Evolutionary conservation across 768 basidiomycete genomes (phyloP), one percentile per base, ranked within the genome.

Genomic region (Baorangia bicolor): DNA sequence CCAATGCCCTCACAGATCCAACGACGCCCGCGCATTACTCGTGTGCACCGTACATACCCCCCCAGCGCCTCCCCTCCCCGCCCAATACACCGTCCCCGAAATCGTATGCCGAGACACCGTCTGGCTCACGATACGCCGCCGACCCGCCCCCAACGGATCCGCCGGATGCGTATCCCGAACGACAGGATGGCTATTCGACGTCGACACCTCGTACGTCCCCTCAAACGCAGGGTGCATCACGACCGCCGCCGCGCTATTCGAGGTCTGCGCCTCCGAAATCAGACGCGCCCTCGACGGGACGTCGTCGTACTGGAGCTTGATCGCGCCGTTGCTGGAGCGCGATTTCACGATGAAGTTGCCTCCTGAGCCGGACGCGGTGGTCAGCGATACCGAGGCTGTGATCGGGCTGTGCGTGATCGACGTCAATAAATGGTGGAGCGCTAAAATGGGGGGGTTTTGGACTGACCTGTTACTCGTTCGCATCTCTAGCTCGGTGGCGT

Each of bases 141-240:
- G 63, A 2, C 70, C 69, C 23, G 44, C 55, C 25, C 76, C 69
- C 0, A 69, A 59, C 21, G 76, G 73, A 55, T 73, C 73, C 49
- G 38, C 57, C 0, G 59, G 61, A 9, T 21, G 46, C 3, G 31
- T 18, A 12, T 70, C 63, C 28, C 30, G 12, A 9, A 64, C 39
- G 21, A 45, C 40, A 2, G 62, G 34, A 1, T 38, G 41, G 0
- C 23, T 4, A 1, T 70, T 70, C 9, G 66, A 66, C 35, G 76
- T 73, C 35, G 42, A 14, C 25, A 75, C 56, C 7, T 57, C 59
- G 58, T 75, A 78, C 20, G 51, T 49, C 38, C 80, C 80, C 49
- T 81, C 78, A 49, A 64, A 81, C 16, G 75, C 66, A 4, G 62
- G 48, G 10, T 74, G 73, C 49, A 78, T 66, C 33, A 14, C 35